Evolutionary conservation across 139 green algal genomes (phyloP).

Genomic region (Limnomonas spitsbergensis): DNA sequence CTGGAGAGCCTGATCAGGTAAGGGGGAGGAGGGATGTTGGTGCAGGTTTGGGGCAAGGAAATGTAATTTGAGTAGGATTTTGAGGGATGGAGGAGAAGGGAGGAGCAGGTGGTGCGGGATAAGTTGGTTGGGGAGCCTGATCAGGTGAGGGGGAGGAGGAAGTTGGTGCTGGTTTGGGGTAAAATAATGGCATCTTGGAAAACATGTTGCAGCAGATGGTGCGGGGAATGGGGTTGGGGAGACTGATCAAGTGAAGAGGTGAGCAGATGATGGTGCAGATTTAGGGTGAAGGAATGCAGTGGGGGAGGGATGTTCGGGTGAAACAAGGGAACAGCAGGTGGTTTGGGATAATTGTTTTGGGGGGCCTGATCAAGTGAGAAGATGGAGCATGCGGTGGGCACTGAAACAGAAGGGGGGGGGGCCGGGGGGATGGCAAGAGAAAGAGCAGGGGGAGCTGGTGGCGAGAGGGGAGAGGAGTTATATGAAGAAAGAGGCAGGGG

Average conservation of each 20-base stretch:
- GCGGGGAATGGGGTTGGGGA: slow-evolving; percentile 70
- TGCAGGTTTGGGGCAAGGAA: too few relatives aligned
- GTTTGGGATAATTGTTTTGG: background rate
- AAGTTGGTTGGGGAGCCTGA: slow-evolving; percentile 73
- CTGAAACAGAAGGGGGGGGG: too few relatives aligned
- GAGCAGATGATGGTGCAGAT: background rate
- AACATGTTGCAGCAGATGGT: slow-evolving; percentile 70
- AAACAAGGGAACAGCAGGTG: background rate
- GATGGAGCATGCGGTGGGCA: too few relatives aligned
- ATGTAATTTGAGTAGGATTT: background rate
- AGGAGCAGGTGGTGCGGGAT: slow-evolving; percentile 73
- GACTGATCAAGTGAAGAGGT: slow-evolving; percentile 52
- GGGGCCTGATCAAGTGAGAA: too few relatives aligned
- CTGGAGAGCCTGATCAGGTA: slow-evolving; percentile 71
- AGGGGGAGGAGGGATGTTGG: background rate
- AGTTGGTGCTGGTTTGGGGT: too few relatives aligned
- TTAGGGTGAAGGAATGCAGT: background rate
- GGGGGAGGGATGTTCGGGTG: background rate
- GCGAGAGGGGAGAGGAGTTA: too few relatives aligned
- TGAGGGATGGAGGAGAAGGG: slow-evolving; percentile 14
- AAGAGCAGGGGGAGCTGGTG: too few relatives aligned
- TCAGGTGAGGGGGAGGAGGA: slow-evolving; percentile 33
- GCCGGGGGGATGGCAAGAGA: too few relatives aligned
- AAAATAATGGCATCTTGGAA: too few relatives aligned
- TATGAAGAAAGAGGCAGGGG: too few relatives aligned